These are phyloP conservation scores for Sisymbrium altissimum DNA, from an alignment of 345 rosid species.

Conservation along the genomic window DNA sequence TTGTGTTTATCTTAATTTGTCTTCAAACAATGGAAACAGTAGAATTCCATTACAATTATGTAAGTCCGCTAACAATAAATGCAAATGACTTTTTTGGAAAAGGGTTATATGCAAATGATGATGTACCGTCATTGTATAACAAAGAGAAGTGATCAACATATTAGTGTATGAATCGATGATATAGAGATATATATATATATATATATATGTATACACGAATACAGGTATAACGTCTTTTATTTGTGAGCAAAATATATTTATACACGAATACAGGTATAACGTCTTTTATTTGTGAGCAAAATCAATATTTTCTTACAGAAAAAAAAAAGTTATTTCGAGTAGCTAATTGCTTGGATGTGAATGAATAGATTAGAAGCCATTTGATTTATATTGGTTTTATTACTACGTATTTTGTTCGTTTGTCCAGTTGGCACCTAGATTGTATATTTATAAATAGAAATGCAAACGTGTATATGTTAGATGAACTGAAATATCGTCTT, in stretches of 20 bases:
- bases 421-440: background rate
- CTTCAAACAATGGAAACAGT: background rate
- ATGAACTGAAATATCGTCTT: conserved; percentile 10
- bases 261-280: background rate
- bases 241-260: background rate
- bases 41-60: background rate
- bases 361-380: background rate
- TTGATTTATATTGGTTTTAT: background rate
- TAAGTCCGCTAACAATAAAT: background rate
- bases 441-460: background rate
- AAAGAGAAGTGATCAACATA: too few species aligned
- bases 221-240: background rate
- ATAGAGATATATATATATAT: too few species aligned
- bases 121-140: too few species aligned
- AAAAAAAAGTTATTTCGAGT: background rate
- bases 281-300: background rate
- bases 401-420: background rate
- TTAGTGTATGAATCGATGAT: too few species aligned
- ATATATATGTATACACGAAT: too few species aligned
- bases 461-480: conserved; percentile 12
- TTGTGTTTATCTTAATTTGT: too few species aligned
- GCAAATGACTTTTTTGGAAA: background rate
- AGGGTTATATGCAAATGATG: too few species aligned
- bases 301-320: background rate
- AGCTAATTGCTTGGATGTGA: background rate